Percentiles rank a stretch among this genome's conserved stretches.
Evolutionary conservation across 2,329 filamentous ascomycete species (phyloP).

Genomic region (Fonsecaea nubica): DNA sequence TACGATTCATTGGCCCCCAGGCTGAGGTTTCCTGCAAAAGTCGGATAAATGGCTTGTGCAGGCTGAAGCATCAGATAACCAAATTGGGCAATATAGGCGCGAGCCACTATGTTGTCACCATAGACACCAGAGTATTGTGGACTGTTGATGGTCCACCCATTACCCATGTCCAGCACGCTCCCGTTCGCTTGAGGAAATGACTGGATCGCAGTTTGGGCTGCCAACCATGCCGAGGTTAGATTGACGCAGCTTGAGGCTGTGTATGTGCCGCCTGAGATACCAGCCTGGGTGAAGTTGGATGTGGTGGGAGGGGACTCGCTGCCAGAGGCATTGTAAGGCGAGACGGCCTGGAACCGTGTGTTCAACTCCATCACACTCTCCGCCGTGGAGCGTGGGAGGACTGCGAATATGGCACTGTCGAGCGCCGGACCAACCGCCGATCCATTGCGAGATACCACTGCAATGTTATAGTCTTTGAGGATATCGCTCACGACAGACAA

Average conservation of each 20-base stretch:
- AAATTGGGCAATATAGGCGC: slow-evolving; percentile 1
- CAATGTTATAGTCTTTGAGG: neutral
- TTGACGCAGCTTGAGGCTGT: neutral
- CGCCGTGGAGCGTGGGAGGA: neutral
- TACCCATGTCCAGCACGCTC: neutral
- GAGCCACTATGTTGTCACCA: neutral
- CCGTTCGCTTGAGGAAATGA: neutral
- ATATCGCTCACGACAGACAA: neutral
- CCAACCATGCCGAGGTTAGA: neutral
- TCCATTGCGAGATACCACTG: neutral
- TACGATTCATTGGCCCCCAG: slow-evolving; percentile 35
- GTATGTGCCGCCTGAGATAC: neutral
- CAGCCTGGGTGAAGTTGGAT: neutral
- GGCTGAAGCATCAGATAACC: slow-evolving; percentile 7
- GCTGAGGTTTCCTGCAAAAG: slow-evolving; percentile 8
- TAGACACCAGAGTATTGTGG: neutral
- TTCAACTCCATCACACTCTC: neutral
- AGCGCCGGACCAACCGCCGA: neutral
- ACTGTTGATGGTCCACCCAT: slow-evolving; percentile 1
- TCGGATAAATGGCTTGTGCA: neutral
- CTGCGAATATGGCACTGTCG: neutral
- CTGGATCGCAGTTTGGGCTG: neutral
- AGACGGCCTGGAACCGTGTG: neutral
- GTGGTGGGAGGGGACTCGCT: neutral
- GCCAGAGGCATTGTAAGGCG: neutral